These are phyloP conservation scores for Ciborinia camelliae DNA, from an alignment of 2,329 filamentous ascomycete species.

Conservation along the genomic window DNA sequence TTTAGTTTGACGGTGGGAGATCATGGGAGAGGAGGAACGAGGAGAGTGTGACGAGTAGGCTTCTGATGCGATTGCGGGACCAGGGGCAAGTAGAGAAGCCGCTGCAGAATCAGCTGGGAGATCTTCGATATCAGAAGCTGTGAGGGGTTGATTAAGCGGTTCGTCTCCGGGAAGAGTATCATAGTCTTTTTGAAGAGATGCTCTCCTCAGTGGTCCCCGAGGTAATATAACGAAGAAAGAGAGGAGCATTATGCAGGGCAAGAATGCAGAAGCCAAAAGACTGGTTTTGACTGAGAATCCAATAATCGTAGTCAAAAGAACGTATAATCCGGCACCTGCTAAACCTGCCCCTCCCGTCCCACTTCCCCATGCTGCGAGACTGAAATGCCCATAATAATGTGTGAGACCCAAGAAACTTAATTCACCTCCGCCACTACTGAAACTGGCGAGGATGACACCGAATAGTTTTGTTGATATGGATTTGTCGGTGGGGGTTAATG, in stretches of 20 bases:
- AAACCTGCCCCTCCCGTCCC: conserved; percentile 88
- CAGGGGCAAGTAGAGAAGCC: conserved; percentile 42
- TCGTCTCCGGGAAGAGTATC: conserved; percentile 37
- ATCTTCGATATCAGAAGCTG: conserved; percentile 25
- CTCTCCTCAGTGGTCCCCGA: conserved; percentile 56
- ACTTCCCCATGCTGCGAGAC: conserved; percentile 86
- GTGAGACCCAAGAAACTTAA: conserved; percentile 87
- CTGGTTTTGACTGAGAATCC: conserved; percentile 71
- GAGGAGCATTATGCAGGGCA: conserved; percentile 78
- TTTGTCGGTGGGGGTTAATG: conserved; percentile 65
- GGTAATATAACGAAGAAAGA: conserved; percentile 85
- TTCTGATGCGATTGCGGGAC: conserved; percentile 42
- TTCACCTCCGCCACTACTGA: conserved; percentile 84
- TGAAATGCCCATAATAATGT: conserved; percentile 86
- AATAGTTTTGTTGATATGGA: conserved; percentile 73
- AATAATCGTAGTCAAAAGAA: conserved; percentile 76
- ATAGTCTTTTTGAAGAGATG: conserved; percentile 49
- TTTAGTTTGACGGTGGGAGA: not conserved
- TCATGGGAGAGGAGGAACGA: conserved; percentile 10
- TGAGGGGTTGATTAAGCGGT: conserved; percentile 38
- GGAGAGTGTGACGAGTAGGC: conserved; percentile 40
- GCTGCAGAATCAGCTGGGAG: conserved; percentile 44
- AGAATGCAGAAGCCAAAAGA: conserved; percentile 70
- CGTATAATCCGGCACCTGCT: conserved; percentile 83
- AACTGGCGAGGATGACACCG: conserved; percentile 79